Base-by-base conservation (phyloP, 257 asterid species). In the Scutellaria minor region DNA sequence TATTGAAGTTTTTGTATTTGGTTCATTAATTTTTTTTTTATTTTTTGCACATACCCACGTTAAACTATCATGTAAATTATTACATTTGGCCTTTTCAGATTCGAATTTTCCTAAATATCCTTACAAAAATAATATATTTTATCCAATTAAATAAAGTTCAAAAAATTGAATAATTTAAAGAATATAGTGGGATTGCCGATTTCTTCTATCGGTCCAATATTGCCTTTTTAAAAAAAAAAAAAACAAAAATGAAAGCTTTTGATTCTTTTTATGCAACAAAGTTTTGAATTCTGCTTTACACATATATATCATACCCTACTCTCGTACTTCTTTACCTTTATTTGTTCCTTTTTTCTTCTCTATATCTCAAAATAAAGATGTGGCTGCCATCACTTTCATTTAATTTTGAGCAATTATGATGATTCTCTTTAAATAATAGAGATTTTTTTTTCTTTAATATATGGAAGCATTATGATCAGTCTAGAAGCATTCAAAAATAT, bases 261-360 rank as follows among this genome's bases (percentile, higher is more conserved):
- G 72, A 70, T 69, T 73, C 82, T 79, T 82, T 82, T 82, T 12
- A 82, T 79, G 86, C 86, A 82, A 60, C 27, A 59, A 64, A 75
- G 78, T 73, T 44, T 76, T 79, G 71, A 76, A 74, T 68, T 71
- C 41, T 67, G 63, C 86, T 75, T 82, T 78, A 68, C 81, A 78
- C 74, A 75, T 68, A 78, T 68, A 78, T 39, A 54, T 66, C 67
- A 60, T 78, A 35, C 82, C 78, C 82, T 52, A 72, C 82, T 51
- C 45, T 42, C 1, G 71, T 72, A 71, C 74, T 65, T 77, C 14
- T 64, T 71, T 65, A 3, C 45, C 59, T 54, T 24, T 10, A 20
- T 57, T 50, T 22, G 45, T 45, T 15, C 6, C 12, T 27, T 35
- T 46, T 20, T 66, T 46, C 44, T 57, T 40, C 56, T 31, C 67